phyloP scores from a whole-genome alignment of 257 asterid genomes.

The Solanum piurae region DNA sequence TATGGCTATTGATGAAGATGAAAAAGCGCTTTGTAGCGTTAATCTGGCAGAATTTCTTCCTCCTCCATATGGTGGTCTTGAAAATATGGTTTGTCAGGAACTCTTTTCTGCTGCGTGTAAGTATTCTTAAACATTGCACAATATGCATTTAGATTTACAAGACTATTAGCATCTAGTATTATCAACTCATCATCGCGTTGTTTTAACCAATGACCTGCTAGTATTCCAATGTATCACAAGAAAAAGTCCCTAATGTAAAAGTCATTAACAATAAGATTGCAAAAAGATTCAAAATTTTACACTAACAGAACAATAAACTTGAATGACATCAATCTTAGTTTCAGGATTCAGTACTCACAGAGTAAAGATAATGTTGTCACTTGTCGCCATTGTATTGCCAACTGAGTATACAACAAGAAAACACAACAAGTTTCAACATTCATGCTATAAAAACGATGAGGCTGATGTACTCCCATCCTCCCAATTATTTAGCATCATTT shows the following conservation, averaged over 20 bases:
- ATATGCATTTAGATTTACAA: not conserved
- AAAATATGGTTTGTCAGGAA: conserved; percentile 85
- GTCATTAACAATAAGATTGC: not conserved
- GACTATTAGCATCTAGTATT: not conserved
- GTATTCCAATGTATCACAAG: not conserved
- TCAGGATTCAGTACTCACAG: conserved; percentile 50
- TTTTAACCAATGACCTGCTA: not conserved
- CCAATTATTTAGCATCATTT: not conserved
- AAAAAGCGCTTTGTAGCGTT: conserved; percentile 28
- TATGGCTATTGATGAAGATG: conserved; percentile 14
- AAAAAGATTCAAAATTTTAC: not conserved
- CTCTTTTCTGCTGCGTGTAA: conserved; percentile 65
- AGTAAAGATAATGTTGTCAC: conserved; percentile 47
- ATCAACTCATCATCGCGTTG: not conserved
- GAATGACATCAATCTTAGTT: not conserved
- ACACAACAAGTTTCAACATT: not conserved
- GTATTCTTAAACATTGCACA: not conserved
- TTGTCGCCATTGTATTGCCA: conserved; percentile 56
- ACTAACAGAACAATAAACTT: not conserved
- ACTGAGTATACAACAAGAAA: conserved; percentile 31
- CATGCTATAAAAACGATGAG: not conserved
- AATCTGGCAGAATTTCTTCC: conserved; percentile 71
- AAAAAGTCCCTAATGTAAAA: not conserved
- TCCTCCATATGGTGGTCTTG: conserved; percentile 55
- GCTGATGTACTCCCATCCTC: not conserved